Percentiles rank a stretch among this genome's conserved stretches.
Conservation (phyloP, 208 protist genomes). For the Porcisia hertigi region DNA sequence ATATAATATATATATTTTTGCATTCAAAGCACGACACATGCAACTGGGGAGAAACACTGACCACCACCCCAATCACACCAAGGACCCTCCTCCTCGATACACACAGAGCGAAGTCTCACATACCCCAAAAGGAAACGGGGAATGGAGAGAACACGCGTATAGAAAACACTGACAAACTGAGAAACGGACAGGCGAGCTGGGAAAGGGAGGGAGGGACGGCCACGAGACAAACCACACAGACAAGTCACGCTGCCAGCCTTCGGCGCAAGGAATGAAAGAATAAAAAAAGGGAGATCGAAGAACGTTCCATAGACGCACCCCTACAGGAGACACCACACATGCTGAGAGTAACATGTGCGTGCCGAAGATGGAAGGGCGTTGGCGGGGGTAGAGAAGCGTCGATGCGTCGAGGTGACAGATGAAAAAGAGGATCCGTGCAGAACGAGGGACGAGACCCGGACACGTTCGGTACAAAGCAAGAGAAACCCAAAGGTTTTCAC, state of each 20-base stretch:
- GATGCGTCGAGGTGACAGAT: not conserved
- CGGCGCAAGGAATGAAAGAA: slow-evolving; percentile 1
- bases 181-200: not conserved
- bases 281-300: not conserved
- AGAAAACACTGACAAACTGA: not conserved
- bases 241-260: too few species aligned
- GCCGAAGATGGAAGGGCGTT: not conserved
- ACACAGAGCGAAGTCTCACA: not conserved
- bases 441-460: not conserved
- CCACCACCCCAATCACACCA: not conserved
- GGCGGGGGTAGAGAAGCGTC: not conserved
- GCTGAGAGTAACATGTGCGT: not conserved
- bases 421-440: not conserved
- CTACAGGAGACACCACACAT: not conserved
- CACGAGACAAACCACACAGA: not conserved
- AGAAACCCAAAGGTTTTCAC: not conserved
- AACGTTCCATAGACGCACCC: not conserved
- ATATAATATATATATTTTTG: too few species aligned
- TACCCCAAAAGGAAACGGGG: not conserved
- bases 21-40: not conserved
- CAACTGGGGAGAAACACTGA: slow-evolving; percentile 5
- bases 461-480: not conserved
- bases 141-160: not conserved
- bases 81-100: not conserved
- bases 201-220: not conserved